These are phyloP conservation scores for Paradendryphiella salina DNA, from an alignment of 2,329 filamentous ascomycete species.

Conservation along the genomic window DNA sequence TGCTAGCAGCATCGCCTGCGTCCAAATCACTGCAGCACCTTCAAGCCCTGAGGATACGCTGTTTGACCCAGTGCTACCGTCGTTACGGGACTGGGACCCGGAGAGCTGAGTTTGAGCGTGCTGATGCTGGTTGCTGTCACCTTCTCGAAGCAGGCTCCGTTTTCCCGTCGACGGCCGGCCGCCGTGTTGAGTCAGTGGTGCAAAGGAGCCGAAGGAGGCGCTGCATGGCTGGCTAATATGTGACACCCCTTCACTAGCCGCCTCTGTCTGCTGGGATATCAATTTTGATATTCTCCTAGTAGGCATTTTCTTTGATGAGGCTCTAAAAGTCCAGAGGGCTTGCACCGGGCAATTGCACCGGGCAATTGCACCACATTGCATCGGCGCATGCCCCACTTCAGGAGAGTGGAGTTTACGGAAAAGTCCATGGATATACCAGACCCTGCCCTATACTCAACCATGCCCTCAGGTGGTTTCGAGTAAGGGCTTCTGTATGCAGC, in stretches of 20 bases:
- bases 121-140: slow-evolving; percentile 15
- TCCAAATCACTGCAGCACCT: slow-evolving; percentile 12
- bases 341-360: too few species aligned
- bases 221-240: slow-evolving; percentile 29
- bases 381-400: slow-evolving; percentile 40
- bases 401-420: slow-evolving; percentile 22
- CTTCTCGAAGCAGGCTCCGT: slow-evolving; percentile 33
- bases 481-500: slow-evolving; percentile 34
- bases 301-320: slow-evolving; percentile 39
- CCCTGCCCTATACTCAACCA: slow-evolving; percentile 38
- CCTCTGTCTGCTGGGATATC: slow-evolving; percentile 25
- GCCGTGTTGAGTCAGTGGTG: slow-evolving; percentile 18
- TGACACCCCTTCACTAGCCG: slow-evolving; percentile 27
- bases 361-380: slow-evolving; percentile 36
- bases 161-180: slow-evolving; percentile 23
- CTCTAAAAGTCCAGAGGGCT: slow-evolving; percentile 30
- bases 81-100: slow-evolving; percentile 18
- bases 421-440: slow-evolving; percentile 24
- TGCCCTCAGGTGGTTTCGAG: slow-evolving; percentile 29
- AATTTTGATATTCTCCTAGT: slow-evolving; percentile 19
- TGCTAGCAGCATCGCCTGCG: slow-evolving; percentile 12
- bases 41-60: slow-evolving; percentile 15
- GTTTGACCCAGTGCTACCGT: slow-evolving; percentile 13
- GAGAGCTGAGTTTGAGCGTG: slow-evolving; percentile 5
- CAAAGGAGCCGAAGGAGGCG: slow-evolving; percentile 17